Evolutionary conservation across 306 rosid species (phyloP).

Genomic region (Ceratonia siliqua): DNA sequence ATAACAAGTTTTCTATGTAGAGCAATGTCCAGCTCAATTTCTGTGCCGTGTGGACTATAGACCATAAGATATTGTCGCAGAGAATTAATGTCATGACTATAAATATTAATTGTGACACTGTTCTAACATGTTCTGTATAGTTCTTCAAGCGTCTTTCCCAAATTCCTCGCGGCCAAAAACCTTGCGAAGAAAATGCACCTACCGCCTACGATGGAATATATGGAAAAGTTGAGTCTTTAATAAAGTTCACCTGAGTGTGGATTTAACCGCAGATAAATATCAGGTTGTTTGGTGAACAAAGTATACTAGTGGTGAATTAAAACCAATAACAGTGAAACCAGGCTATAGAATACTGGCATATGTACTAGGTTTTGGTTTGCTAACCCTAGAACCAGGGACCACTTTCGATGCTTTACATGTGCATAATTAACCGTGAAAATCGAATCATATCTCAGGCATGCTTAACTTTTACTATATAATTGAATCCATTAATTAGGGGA

Average conservation of each 20-base stretch:
- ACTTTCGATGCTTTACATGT: constrained; percentile 55
- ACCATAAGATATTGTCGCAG: too few species aligned
- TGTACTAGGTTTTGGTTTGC: constrained; percentile 61
- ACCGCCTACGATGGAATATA: too few species aligned
- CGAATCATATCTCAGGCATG: constrained; percentile 68
- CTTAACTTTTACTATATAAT: constrained; percentile 47
- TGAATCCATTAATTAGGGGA: constrained; percentile 25
- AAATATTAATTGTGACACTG: neutral
- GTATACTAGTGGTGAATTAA: neutral
- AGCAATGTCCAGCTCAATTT: neutral
- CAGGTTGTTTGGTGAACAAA: constrained; percentile 10
- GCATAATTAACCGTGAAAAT: constrained; percentile 54
- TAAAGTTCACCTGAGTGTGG: neutral
- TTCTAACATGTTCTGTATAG: neutral
- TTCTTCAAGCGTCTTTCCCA: neutral
- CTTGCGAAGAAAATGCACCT: neutral
- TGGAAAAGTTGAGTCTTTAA: neutral
- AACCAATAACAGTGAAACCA: constrained; percentile 10
- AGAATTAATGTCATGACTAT: neutral
- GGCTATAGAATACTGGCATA: constrained; percentile 8
- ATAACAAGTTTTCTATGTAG: too few species aligned
- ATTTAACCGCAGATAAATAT: constrained; percentile 1
- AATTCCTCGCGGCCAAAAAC: neutral
- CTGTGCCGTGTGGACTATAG: too few species aligned
- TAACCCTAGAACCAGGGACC: constrained; percentile 71